Conservation (phyloP, 257 asterid species). For the Solanum sitiens region DNA sequence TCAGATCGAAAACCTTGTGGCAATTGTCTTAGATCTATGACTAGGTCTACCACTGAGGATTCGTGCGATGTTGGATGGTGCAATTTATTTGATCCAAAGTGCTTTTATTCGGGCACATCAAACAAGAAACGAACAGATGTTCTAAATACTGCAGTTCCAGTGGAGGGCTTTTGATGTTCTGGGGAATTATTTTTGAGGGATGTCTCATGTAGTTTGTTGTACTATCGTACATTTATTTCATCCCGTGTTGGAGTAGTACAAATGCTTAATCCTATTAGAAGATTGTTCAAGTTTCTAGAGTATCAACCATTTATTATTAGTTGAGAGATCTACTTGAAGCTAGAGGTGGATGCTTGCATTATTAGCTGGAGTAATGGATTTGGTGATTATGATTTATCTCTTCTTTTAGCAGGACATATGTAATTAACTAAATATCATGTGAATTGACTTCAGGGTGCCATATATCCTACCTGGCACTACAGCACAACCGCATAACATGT, state of each 20-base stretch:
- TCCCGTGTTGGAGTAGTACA: not conserved
- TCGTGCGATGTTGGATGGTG: not conserved
- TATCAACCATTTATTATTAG: not conserved
- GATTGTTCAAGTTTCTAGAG: not conserved
- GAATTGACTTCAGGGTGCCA: not conserved
- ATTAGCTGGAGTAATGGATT: not conserved
- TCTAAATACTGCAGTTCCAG: not conserved
- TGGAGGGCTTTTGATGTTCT: not conserved
- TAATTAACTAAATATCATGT: not conserved
- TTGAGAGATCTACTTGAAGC: not conserved
- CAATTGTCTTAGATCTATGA: not conserved
- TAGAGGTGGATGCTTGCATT: not conserved
- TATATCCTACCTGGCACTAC: not conserved
- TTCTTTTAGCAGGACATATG: not conserved
- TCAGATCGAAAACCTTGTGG: not conserved
- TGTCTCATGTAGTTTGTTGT: not conserved
- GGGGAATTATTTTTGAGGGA: not conserved
- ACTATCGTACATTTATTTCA: not conserved
- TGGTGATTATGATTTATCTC: not conserved
- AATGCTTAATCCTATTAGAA: not conserved
- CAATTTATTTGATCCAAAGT: not conserved
- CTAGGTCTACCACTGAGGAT: not conserved
- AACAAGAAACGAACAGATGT: not conserved
- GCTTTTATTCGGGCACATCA: not conserved
- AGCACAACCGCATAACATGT: not conserved